Conservation (phyloP, 2,329 filamentous ascomycete species). For the Exophiala mesophila region DNA sequence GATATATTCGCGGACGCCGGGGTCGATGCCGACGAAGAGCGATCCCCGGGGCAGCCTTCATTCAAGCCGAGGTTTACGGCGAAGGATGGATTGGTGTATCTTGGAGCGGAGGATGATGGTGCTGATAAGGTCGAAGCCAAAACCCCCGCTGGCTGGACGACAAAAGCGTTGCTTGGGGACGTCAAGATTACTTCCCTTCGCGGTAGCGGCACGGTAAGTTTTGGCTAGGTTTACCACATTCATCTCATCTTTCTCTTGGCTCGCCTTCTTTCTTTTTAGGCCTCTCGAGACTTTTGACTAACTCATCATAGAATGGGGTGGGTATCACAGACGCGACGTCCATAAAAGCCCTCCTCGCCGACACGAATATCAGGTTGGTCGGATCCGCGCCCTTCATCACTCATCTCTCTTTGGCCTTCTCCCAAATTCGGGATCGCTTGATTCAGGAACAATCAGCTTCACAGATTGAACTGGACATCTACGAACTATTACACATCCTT, state of each 20-base stretch:
- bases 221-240: too few relatives aligned
- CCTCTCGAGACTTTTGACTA: too few relatives aligned
- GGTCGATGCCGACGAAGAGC: slow-evolving; percentile 42
- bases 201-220: too few relatives aligned
- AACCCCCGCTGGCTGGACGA: slow-evolving; percentile 4
- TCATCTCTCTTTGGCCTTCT: slow-evolving; percentile 27
- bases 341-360: slow-evolving; percentile 11
- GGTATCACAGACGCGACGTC: slow-evolving; percentile 7
- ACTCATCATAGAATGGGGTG: too few relatives aligned
- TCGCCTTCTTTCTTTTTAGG: too few relatives aligned
- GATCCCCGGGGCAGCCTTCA: slow-evolving; percentile 53
- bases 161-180: background rate
- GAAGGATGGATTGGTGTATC: slow-evolving; percentile 18
- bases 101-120: background rate
- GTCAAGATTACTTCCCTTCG: slow-evolving; percentile 13
- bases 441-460: slow-evolving; percentile 11
- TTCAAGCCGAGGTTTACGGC: slow-evolving; percentile 37
- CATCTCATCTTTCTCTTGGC: too few relatives aligned
- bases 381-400: slow-evolving; percentile 56
- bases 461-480: slow-evolving; percentile 52
- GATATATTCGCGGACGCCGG: background rate
- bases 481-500: slow-evolving; percentile 80
- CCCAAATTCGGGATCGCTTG: slow-evolving; percentile 30
- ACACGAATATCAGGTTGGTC: slow-evolving; percentile 40
- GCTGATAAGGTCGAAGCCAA: background rate